Percentiles rank a stretch among this genome's conserved stretches.
These are phyloP conservation scores for Leucosporidium yakuticum DNA, from an alignment of 768 basidiomycete genomes.

Conservation along the genomic window DNA sequence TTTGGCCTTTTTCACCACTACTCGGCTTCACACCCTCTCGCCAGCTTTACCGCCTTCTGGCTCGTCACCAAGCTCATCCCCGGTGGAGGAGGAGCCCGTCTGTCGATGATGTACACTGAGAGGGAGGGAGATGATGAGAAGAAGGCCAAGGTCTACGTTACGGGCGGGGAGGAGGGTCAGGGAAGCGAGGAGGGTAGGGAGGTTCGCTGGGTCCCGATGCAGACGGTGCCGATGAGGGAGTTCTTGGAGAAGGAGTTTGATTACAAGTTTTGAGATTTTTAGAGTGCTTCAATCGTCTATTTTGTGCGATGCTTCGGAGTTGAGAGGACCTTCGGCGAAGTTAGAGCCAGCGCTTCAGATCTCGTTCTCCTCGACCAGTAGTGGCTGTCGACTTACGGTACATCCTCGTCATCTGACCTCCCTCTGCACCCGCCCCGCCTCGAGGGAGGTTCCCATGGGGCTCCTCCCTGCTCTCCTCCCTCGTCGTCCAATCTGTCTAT, in stretches of 20 bases:
- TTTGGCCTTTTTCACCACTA: slow-evolving; percentile 26
- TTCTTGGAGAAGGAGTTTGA: slow-evolving; percentile 21
- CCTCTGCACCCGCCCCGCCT: no score
- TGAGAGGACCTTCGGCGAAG: no score
- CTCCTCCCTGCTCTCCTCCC: no score
- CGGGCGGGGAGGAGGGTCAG: slow-evolving; percentile 20
- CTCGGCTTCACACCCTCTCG: slow-evolving; percentile 17
- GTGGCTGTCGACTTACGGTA: no score
- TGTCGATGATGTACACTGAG: slow-evolving; percentile 25
- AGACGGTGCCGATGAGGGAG: slow-evolving; percentile 19
- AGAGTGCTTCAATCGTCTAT: no score
- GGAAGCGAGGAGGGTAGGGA: slow-evolving; percentile 28
- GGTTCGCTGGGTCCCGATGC: slow-evolving; percentile 31
- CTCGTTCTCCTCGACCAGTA: no score
- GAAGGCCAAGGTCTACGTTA: slow-evolving; percentile 26
- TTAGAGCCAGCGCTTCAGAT: no score
- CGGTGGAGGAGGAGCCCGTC: slow-evolving; percentile 22
- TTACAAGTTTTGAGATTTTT: slow-evolving; percentile 8
- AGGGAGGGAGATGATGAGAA: slow-evolving; percentile 3
- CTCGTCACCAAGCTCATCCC: slow-evolving; percentile 28
- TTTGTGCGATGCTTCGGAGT: no score
- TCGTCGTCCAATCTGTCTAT: no score
- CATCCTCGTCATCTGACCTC: no score
- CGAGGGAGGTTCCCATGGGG: no score
- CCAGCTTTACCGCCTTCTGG: slow-evolving; percentile 20